phyloP scores from a whole-genome alignment of 371 early-diverging fungal species.

The Syncephalastrum contaminatum region DNA sequence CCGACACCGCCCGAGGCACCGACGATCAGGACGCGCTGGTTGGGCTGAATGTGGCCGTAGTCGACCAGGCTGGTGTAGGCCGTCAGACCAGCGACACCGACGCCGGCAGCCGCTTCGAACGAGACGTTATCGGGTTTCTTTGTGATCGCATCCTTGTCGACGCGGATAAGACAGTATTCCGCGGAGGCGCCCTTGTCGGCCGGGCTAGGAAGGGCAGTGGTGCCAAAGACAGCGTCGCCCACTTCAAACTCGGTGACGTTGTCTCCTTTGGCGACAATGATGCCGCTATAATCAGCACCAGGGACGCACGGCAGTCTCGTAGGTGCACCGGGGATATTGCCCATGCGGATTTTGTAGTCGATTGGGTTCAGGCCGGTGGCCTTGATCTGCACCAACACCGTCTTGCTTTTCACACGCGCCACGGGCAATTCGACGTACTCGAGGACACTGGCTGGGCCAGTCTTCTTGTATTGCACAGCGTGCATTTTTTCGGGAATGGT shows the following conservation, averaged over 20 bases:
- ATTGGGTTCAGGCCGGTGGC: constrained; percentile 65
- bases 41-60: constrained; percentile 11
- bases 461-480: constrained; percentile 32
- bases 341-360: constrained; percentile 50
- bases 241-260: constrained; percentile 38
- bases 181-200: constrained; percentile 41
- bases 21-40: constrained; percentile 33
- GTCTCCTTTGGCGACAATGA: constrained; percentile 34
- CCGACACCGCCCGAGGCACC: constrained; percentile 68
- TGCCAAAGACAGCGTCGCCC: constrained; percentile 57
- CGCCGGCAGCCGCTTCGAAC: constrained; percentile 52
- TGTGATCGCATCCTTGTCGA: constrained; percentile 29
- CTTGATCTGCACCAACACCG: constrained; percentile 55
- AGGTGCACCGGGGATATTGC: constrained; percentile 16
- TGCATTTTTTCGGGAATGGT: constrained; percentile 39
- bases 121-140: constrained; percentile 45
- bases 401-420: constrained; percentile 25
- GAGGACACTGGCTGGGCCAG: constrained; percentile 26
- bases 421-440: constrained; percentile 23
- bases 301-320: constrained; percentile 20
- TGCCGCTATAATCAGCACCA: constrained; percentile 52
- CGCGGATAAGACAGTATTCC: constrained; percentile 25
- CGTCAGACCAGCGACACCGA: constrained; percentile 37
- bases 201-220: constrained; percentile 12
- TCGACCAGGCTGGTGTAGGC: constrained; percentile 38